Conservation (phyloP, 352 stramenopile species). For the Phytopythium litorale region DNA sequence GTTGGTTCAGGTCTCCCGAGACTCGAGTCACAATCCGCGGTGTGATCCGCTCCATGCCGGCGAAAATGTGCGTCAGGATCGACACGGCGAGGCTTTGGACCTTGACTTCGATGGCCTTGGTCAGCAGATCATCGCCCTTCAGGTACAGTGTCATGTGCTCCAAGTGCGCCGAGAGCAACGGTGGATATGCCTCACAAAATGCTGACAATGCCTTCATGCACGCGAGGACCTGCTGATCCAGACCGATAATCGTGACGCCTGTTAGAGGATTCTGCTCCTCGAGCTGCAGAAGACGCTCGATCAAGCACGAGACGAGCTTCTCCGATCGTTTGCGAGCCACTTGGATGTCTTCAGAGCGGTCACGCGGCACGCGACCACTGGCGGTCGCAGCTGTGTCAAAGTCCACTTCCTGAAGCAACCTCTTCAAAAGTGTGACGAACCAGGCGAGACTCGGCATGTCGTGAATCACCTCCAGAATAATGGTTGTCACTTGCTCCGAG, state of each 20-base stretch:
- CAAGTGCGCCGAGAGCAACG: constrained; percentile 52
- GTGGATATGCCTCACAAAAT: constrained; percentile 69
- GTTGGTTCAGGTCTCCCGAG: constrained; percentile 55
- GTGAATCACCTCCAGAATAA: constrained; percentile 78
- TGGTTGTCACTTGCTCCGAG: constrained; percentile 46
- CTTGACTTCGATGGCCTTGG: constrained; percentile 47
- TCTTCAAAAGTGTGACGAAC: constrained; percentile 67
- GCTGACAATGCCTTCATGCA: constrained; percentile 74
- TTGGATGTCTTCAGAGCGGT: constrained; percentile 43
- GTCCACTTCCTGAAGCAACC: constrained; percentile 38
- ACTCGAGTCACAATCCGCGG: constrained; percentile 37
- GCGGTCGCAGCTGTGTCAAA: constrained; percentile 11
- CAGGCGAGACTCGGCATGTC: constrained; percentile 65
- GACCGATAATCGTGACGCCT: constrained; percentile 47
- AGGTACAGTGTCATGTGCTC: constrained; percentile 76
- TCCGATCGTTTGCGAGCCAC: constrained; percentile 49
- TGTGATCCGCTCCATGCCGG: constrained; percentile 41
- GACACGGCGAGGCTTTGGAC: constrained; percentile 57
- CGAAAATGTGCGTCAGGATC: constrained; percentile 63
- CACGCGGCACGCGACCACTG: constrained; percentile 22
- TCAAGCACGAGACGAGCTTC: constrained; percentile 61
- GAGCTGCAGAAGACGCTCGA: constrained; percentile 63
- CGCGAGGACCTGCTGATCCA: constrained; percentile 60
- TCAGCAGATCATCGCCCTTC: constrained; percentile 48
- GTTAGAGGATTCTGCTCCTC: constrained; percentile 61